Percentiles rank a stretch among this genome's conserved stretches.
These are phyloP conservation scores for Neckera pumila DNA, from an alignment of 225 moss, liverwort and hornwort genomes.

Conservation along the genomic window DNA sequence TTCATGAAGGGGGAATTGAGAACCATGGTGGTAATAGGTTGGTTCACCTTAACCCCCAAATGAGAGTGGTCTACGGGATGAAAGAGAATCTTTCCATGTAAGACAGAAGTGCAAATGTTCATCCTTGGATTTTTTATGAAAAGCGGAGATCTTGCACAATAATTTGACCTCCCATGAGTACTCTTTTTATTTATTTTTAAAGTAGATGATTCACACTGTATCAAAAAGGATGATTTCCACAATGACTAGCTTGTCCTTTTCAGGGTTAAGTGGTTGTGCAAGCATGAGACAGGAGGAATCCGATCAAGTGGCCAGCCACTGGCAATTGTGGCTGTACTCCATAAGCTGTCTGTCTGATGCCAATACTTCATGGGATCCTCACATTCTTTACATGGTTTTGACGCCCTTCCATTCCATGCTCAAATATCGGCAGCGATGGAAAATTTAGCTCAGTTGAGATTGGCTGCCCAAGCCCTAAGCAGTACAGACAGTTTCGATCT, in stretches of 20 bases:
- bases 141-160: background rate
- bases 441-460: background rate
- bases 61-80: background rate
- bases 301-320: background rate
- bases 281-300: background rate
- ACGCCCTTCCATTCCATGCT: background rate
- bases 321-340: background rate
- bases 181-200: background rate
- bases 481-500: background rate
- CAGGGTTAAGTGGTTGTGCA: background rate
- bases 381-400: background rate
- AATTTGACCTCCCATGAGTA: background rate
- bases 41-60: too few species aligned
- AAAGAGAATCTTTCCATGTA: background rate
- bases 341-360: background rate
- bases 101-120: background rate
- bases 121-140: background rate
- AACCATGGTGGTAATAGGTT: too few species aligned
- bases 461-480: background rate
- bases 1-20: too few species aligned
- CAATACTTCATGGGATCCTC: background rate
- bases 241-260: rapidly evolving
- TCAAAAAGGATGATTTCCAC: background rate
- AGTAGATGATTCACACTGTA: background rate
- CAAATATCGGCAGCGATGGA: background rate